phyloP scores from a whole-genome alignment of 1,284 basidiomycete species.

The Cutaneotrichosporon cutaneum region DNA sequence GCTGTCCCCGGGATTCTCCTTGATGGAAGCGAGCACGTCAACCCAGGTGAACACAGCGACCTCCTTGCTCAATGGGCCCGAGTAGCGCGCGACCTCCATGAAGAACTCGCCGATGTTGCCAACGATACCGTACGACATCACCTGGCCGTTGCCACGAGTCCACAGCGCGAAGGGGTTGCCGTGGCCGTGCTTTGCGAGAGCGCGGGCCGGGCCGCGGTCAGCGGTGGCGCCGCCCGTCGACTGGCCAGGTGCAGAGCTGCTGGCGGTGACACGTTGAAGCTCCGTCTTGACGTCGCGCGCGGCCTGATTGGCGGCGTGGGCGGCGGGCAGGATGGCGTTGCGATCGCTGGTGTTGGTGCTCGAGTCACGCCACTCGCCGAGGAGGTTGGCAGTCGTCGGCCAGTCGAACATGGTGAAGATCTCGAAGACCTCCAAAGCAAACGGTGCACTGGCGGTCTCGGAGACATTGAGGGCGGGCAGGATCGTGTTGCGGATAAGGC shows the following conservation, averaged over 20 bases:
- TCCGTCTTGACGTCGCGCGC: constrained; percentile 55
- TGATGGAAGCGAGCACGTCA: constrained; percentile 79
- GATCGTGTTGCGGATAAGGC: constrained; percentile 73
- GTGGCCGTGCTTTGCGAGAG: constrained; percentile 91
- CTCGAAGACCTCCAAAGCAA: constrained; percentile 83
- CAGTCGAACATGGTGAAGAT: constrained; percentile 76
- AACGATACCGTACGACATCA: constrained; percentile 95
- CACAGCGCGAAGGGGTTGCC: constrained; percentile 93
- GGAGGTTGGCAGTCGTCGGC: constrained; percentile 78
- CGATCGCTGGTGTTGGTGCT: constrained; percentile 52
- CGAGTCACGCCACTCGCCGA: constrained; percentile 89
- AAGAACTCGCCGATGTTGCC: constrained; percentile 90
- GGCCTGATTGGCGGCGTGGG: constrained; percentile 50
- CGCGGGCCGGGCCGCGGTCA: constrained; percentile 61
- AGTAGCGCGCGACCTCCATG: constrained; percentile 84
- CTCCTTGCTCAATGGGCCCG: constrained; percentile 90
- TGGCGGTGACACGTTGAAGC: constrained; percentile 52
- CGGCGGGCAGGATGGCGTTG: constrained; percentile 38
- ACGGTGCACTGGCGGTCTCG: constrained; percentile 72
- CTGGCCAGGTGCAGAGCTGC: constrained; percentile 21
- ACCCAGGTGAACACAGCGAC: constrained; percentile 85
- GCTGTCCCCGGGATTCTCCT: constrained; percentile 39
- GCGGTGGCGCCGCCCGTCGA: constrained; percentile 19
- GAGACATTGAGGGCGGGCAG: constrained; percentile 85
- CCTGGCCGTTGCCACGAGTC: constrained; percentile 82